Conservation (phyloP, 2,329 filamentous ascomycete species). For the Coniochaeta sp. region DNA sequence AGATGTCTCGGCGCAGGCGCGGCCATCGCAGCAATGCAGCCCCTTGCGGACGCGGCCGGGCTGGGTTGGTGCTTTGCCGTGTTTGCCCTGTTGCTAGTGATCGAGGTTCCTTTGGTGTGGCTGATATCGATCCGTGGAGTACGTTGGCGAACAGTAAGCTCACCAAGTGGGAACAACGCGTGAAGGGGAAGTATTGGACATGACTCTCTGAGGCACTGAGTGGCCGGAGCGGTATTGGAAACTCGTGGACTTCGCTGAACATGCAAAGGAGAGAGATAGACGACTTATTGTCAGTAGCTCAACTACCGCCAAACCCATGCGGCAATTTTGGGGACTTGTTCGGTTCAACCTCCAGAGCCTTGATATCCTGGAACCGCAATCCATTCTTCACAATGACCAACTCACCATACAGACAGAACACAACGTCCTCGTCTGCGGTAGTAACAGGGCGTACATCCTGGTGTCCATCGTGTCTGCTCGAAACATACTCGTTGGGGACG, state of each 20-base stretch:
- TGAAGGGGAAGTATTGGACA: neutral
- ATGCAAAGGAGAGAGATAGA: no score
- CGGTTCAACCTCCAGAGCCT: neutral
- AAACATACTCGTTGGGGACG: conserved; percentile 11
- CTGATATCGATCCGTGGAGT: conserved; percentile 4
- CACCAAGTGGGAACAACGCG: neutral
- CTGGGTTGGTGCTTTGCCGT: conserved; percentile 16
- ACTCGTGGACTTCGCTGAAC: no score
- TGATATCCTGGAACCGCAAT: conserved; percentile 8
- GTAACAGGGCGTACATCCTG: conserved; percentile 19
- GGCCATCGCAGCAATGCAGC: conserved; percentile 16
- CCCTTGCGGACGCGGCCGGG: conserved; percentile 11
- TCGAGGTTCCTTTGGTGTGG: conserved; percentile 7
- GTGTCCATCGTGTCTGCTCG: conserved; percentile 11
- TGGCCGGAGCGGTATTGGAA: no score
- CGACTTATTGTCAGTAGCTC: no score
- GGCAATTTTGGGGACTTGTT: neutral
- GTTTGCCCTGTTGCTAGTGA: conserved; percentile 9
- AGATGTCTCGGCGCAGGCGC: conserved; percentile 16
- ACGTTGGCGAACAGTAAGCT: neutral
- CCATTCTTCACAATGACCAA: conserved; percentile 14
- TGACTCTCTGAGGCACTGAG: neutral
- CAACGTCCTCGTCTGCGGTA: conserved; percentile 6
- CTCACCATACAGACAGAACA: conserved; percentile 12
- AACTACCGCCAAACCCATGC: neutral